Evolutionary conservation across 805 yeast species (phyloP).

Genomic region (Saccharomycopsis capsularis): DNA sequence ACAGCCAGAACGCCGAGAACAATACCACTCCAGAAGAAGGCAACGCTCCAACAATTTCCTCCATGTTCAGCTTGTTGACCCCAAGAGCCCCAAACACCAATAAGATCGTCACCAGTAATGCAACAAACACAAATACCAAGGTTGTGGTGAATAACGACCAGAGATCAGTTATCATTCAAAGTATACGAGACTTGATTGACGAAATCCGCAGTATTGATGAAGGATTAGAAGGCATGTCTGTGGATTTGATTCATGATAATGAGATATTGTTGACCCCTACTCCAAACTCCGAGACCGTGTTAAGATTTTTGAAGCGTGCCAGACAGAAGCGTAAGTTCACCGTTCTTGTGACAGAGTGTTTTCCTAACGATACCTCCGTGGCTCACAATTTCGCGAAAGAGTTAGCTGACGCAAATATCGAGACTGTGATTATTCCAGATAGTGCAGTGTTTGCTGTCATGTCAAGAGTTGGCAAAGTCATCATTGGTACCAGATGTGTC

Average conservation of each 20-base stretch:
- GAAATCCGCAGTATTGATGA: constrained; percentile 87
- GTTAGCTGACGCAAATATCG: constrained; percentile 79
- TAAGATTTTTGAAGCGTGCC: constrained; percentile 80
- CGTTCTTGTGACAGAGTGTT: constrained; percentile 85
- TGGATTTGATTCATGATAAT: constrained; percentile 90
- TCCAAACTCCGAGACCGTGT: constrained; percentile 83
- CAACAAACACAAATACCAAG: constrained; percentile 24
- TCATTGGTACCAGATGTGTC: constrained; percentile 86
- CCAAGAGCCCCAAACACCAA: constrained; percentile 24
- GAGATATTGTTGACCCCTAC: constrained; percentile 87
- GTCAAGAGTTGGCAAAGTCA: constrained; percentile 95
- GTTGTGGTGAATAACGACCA: constrained; percentile 40
- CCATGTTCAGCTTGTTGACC: constrained; percentile 80
- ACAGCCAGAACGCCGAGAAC: constrained; percentile 26
- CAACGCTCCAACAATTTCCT: constrained; percentile 38
- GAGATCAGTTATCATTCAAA: constrained; percentile 82
- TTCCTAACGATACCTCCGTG: constrained; percentile 74
- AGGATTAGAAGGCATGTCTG: constrained; percentile 83
- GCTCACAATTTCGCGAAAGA: constrained; percentile 77
- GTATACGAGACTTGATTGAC: constrained; percentile 85
- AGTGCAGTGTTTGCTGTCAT: constrained; percentile 89
- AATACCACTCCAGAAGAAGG: not conserved
- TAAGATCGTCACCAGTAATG: constrained; percentile 20
- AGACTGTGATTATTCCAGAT: constrained; percentile 88
- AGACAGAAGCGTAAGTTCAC: constrained; percentile 85